Base-by-base conservation (phyloP, 805 yeast species). In the Alloascoidea hylecoeti region DNA sequence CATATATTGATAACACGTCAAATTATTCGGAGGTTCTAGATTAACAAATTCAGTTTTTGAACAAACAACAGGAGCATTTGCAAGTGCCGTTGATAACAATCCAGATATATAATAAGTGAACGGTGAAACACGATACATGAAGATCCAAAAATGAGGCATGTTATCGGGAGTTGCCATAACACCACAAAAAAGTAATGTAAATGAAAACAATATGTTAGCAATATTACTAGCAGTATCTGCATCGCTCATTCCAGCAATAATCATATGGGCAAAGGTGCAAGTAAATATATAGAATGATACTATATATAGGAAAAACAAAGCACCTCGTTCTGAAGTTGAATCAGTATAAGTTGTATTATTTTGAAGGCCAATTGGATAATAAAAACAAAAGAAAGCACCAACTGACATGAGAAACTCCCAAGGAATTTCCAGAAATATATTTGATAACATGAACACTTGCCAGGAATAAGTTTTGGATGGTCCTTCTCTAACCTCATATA, bases 121-220 rank as follows among this genome's bases (percentile, higher is more conserved):
- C n/a, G 92, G 89, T 16, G 78, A 72, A 15, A 64, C 69, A 52
- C 86, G 64, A 64, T 78, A 80, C 83, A 80, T 75, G 64, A 78
- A 80, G 34, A 68, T 61, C 86, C 88, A 76, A 64, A 81, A 81
- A n/a, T 83, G 74, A 18, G 81, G 80, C 61, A 60, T 42, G 18
- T 56, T 60, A 15, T 61, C 51, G 34, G 74, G 69, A 16, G 71
- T 61, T 12, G 70, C 74, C 60, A 82, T 60, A 34, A 78, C 83
- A 66, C 94, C 94, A 66, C 85, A 78, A 71, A 81, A 79, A 39
- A 70, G 68, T 58, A 81, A 60, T 30, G 73, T 62, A 64, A 78
- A 57, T 2, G 80, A 72, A 56, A 74, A 78, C 43, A 75, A 49
- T 47, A 79, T 49, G 28, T 70, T 60, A 1, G 72, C 68, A 40